Conservation (phyloP, 768 basidiomycete genomes). For the Serendipita sp. region DNA sequence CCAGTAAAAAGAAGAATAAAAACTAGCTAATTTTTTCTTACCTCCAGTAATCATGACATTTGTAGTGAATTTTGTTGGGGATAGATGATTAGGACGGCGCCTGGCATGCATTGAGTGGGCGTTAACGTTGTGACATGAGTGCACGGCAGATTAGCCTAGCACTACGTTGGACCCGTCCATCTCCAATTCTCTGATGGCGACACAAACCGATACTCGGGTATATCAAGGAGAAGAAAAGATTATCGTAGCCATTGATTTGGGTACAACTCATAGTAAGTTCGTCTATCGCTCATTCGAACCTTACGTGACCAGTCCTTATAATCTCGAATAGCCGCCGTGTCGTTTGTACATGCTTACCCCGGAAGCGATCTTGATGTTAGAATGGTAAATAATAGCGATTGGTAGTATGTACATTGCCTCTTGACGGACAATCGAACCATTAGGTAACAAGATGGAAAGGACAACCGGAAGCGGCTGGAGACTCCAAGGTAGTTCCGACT, state of each 20-base stretch:
- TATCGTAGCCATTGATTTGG: conserved; percentile 4
- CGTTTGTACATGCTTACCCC: background rate
- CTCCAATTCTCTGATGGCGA: too few relatives aligned
- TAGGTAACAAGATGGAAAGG: conserved; percentile 6
- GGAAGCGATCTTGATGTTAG: background rate
- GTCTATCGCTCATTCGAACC: too few relatives aligned
- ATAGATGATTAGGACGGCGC: too few relatives aligned
- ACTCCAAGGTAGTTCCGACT: background rate
- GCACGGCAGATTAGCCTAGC: too few relatives aligned
- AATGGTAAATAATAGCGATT: background rate
- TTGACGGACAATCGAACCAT: background rate
- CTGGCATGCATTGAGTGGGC: too few relatives aligned
- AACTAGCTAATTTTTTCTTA: too few relatives aligned
- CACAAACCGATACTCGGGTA: background rate
- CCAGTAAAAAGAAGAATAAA: too few relatives aligned
- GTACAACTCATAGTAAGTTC: background rate
- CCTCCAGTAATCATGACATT: too few relatives aligned
- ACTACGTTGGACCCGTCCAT: too few relatives aligned
- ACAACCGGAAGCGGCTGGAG: conserved; percentile 1
- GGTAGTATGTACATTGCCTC: background rate
- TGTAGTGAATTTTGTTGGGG: too few relatives aligned
- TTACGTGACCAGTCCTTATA: too few relatives aligned
- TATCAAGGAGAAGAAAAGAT: background rate
- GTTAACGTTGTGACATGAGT: too few relatives aligned
- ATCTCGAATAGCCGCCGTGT: background rate